Percentiles rank a stretch among this genome's conserved stretches.
Evolutionary conservation across 2,329 filamentous ascomycete species (phyloP).

Genomic region (Cordyceps tenuipes): DNA sequence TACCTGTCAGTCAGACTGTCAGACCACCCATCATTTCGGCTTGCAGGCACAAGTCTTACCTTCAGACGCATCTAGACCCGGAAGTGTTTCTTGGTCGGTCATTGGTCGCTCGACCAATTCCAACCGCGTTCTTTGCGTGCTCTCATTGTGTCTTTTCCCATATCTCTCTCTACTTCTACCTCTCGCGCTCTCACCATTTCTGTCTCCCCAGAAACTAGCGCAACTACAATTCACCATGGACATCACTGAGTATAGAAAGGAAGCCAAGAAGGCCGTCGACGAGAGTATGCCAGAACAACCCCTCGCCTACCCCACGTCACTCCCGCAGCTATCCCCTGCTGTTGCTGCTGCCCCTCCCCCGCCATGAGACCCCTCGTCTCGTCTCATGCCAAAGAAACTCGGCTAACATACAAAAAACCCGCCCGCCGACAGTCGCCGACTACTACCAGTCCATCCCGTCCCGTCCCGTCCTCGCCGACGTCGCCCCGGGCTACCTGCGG

Average conservation of each 20-base stretch:
- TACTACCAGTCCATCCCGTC: slow-evolving; percentile 72
- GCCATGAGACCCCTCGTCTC: background rate
- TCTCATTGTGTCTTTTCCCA: too few species aligned
- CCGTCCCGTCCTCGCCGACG: slow-evolving; percentile 64
- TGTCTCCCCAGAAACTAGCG: background rate
- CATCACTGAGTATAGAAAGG: slow-evolving; percentile 65
- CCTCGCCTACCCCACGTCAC: background rate
- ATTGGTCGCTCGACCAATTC: too few species aligned
- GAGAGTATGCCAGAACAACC: slow-evolving; percentile 53
- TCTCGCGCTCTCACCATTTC: too few species aligned
- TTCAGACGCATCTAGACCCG: background rate
- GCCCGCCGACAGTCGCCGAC: slow-evolving; percentile 52
- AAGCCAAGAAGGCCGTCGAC: slow-evolving; percentile 70
- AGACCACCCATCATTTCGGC: background rate
- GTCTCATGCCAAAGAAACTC: background rate
- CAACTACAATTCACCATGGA: slow-evolving; percentile 51
- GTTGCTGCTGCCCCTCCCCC: background rate
- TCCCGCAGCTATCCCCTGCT: background rate
- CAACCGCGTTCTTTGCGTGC: too few species aligned
- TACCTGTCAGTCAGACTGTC: background rate
- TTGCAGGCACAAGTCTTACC: too few species aligned
- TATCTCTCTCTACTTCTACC: too few species aligned
- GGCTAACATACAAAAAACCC: background rate
- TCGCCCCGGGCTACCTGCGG: slow-evolving; percentile 78
- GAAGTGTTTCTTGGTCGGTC: background rate